Conservation (phyloP, 768 basidiomycete genomes). For the Coprinopsis marcescibilis region DNA sequence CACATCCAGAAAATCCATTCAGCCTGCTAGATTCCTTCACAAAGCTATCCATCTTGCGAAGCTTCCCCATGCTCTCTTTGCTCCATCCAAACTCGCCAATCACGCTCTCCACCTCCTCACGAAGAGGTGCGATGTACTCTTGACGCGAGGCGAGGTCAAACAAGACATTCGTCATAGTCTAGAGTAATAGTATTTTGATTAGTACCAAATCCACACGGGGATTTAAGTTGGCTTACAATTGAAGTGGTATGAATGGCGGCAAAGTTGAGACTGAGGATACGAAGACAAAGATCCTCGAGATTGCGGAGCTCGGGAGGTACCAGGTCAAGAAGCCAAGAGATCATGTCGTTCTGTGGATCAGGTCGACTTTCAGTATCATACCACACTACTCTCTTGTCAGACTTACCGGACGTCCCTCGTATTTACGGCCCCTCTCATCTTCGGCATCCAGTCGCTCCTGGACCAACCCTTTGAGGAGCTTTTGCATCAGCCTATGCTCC, state of each 20-base stretch:
- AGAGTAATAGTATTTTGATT: background rate
- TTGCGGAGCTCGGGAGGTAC: constrained; percentile 21
- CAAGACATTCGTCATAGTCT: constrained; percentile 29
- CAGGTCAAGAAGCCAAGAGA: constrained; percentile 35
- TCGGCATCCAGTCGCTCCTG: no score
- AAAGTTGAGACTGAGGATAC: constrained; percentile 24
- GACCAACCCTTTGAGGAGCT: no score
- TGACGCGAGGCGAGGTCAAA: constrained; percentile 29
- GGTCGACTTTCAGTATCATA: no score
- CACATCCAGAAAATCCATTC: background rate
- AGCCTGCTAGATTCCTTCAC: constrained; percentile 20
- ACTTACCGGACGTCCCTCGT: no score
- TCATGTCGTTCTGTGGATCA: constrained; percentile 36
- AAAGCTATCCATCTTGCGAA: constrained; percentile 40
- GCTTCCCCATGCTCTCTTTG: constrained; percentile 26
- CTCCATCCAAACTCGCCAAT: constrained; percentile 27
- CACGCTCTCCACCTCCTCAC: constrained; percentile 34
- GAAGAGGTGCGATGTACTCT: constrained; percentile 25
- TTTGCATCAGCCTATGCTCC: no score
- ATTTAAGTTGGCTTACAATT: constrained; percentile 21
- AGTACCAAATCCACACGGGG: background rate
- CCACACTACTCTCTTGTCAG: no score
- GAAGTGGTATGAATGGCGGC: constrained; percentile 28
- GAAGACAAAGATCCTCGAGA: constrained; percentile 19
- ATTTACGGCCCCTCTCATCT: no score